Base-by-base conservation (phyloP, 495 filamentous ascomycete genomes). In the Glutinoglossum americanum region DNA sequence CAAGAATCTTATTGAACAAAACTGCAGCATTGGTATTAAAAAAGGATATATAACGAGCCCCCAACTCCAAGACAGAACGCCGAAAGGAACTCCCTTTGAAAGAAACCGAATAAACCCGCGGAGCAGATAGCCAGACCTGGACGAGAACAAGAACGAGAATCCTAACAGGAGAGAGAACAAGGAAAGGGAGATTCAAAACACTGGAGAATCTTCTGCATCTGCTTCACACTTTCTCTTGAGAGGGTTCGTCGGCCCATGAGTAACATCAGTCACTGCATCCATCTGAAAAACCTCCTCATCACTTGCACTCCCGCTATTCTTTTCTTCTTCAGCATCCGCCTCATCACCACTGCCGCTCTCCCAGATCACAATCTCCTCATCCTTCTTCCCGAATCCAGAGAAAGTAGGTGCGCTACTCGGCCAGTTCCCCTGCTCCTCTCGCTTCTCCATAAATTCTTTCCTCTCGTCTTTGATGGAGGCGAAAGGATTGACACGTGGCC, bases 341-440 rank as follows among this genome's bases (percentile, higher is more conserved):
- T 49, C 56, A 30, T 45, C 44, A 26, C 33, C 56, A 41, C 56
- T 57, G 17, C 39, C 56, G 23, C 56, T 58, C 44, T 58, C 56
- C 56, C 56, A 58, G 15, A 58, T 53, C 0, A 28, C 39, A 23
- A 58, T 49, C 44, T 58, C 54, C 37, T 10, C 54, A 32, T 41
- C 56, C 25, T 39, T 57, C 56, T 48, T 57, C 15, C 47, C 47
- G 17, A 51, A 51, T 10, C 47, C 47, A 1, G 47, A 51, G 25
- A 51, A 51, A 51, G 47, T 51, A 28, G 47, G 47, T 1, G 47
- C 47, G 47, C 47, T 51, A 15, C 47, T 51, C 26, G 47, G 47
- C 47, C 47, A 51, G 17, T 3, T 21, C 21, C 47, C 47, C n/a
- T 51, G 47, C 47, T 51, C 47, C 26, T 51, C 47, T 28, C 47